Base-by-base conservation (phyloP, 805 yeast genomes). In the Wickerhamomyces bisporus region DNA sequence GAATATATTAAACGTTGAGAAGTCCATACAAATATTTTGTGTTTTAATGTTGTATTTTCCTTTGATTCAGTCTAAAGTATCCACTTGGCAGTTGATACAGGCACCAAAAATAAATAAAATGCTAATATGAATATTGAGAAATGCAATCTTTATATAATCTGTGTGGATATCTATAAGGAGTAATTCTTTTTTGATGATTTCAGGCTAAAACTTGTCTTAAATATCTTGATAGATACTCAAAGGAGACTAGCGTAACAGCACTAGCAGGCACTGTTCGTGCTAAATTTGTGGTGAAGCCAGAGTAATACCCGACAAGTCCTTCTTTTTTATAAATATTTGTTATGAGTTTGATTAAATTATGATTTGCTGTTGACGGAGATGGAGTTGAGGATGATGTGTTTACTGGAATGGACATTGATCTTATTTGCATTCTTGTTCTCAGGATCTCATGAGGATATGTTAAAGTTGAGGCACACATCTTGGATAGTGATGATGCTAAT, bases 361-460 rank as follows among this genome's bases (percentile, higher is more conserved):
- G 32, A 5, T 16, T 19, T 13, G 47, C 6, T 12, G 30, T 35
- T 47, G 20, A 55, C 50, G 34, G 6, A 12, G 30, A 35, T 47
- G 20, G 55, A 51, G 34, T 60, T 14, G 26, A 16, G 12, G 27
- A n/a, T 13, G 31, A 15, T 32, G 42, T n/a, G 34, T 26, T 8
- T 31, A 38, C 13, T 33, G 52, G 21, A 41, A 50, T 23, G 46
- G 36, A 49, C 34, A 65, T 57, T 36, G 71, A 71, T 57, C 65
- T 57, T 26, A 68, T 48, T 63, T 91, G 98, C 75, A 88, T 74
- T 52, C 98, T 72, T 11, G 98, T 89, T 50, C 98, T 73, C 34
- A 93, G 68, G 24, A 91, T 89, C 60, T 91, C 98, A 63, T 91
- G 98, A 3, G 98, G 98, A 57, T 91, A 91, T 0, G 98, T 91